Conservation (phyloP, 768 basidiomycete species). For the Suillus spraguei region DNA sequence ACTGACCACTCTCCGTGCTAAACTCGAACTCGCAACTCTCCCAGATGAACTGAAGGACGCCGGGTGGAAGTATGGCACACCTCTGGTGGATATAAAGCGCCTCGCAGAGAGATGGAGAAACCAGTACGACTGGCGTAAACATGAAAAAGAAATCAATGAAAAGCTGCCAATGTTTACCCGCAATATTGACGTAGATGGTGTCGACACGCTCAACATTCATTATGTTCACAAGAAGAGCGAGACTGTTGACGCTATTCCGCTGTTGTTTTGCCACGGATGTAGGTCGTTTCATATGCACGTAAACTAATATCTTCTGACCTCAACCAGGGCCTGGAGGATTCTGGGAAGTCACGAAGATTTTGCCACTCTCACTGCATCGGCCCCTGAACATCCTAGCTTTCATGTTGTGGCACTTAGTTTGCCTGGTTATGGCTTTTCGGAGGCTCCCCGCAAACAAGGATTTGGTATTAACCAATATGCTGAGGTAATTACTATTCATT, state of each 20-base stretch:
- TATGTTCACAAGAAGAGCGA: constrained; percentile 58
- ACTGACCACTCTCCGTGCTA: constrained; percentile 43
- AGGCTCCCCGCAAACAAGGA: constrained; percentile 53
- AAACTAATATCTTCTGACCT: not conserved
- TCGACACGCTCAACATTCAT: constrained; percentile 54
- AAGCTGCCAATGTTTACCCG: constrained; percentile 39
- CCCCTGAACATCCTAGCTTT: constrained; percentile 53
- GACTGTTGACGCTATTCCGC: constrained; percentile 49
- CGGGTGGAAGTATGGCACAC: constrained; percentile 53
- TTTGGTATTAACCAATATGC: constrained; percentile 53
- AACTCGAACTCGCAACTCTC: constrained; percentile 49
- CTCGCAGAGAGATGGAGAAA: constrained; percentile 52
- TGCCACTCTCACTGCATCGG: constrained; percentile 47
- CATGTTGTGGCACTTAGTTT: constrained; percentile 51
- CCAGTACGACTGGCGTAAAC: constrained; percentile 57
- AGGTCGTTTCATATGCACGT: not conserved
- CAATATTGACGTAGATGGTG: constrained; percentile 49
- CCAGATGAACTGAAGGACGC: constrained; percentile 61
- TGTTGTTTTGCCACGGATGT: constrained; percentile 67
- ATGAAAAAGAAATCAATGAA: constrained; percentile 51
- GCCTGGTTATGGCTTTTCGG: constrained; percentile 54
- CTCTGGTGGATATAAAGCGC: constrained; percentile 50
- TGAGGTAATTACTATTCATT: constrained; percentile 40
- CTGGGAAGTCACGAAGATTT: constrained; percentile 55
- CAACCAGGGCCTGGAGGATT: constrained; percentile 62